Percentiles rank a stretch among this genome's conserved stretches.
These are phyloP conservation scores for Arthrobotrys conoides DNA, from an alignment of 2,329 filamentous ascomycete genomes.

Conservation along the genomic window DNA sequence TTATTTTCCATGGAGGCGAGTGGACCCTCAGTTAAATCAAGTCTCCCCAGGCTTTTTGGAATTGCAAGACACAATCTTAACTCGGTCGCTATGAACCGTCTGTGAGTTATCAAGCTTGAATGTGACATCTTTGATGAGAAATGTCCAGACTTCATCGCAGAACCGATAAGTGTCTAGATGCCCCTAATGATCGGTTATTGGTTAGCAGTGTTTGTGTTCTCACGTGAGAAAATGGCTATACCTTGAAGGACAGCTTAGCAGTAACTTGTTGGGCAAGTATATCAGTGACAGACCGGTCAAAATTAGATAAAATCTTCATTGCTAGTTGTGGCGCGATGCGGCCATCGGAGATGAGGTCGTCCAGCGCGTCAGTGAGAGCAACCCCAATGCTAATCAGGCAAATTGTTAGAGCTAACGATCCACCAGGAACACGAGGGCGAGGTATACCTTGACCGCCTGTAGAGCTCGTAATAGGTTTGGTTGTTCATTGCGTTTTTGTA, in stretches of 20 bases:
- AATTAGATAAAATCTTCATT: conserved; percentile 97
- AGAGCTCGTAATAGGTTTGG: conserved; percentile 87
- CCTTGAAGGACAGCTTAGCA: conserved; percentile 93
- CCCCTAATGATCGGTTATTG: conserved; percentile 74
- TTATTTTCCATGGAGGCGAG: too few species aligned
- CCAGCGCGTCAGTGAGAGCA: conserved; percentile 94
- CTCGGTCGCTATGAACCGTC: conserved; percentile 65
- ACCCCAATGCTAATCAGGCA: conserved; percentile 81
- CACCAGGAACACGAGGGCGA: background rate
- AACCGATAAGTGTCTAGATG: conserved; percentile 98
- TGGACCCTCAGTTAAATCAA: background rate
- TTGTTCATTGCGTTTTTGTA: conserved; percentile 68
- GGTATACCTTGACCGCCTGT: conserved; percentile 93
- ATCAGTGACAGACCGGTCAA: conserved; percentile 93
- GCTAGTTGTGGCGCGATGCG: conserved; percentile 97
- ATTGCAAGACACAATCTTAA: conserved; percentile 99
- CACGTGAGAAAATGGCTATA: conserved; percentile 67
- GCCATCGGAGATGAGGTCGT: conserved; percentile 93
- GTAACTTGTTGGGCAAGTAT: conserved; percentile 93
- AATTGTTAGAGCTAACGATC: conserved; percentile 51
- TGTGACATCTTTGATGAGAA: conserved; percentile 97
- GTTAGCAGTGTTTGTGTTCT: background rate
- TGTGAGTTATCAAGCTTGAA: conserved; percentile 90
- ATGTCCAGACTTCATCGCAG: conserved; percentile 99
- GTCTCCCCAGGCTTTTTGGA: conserved; percentile 81